Evolutionary conservation across 345 rosid species (phyloP).

Genomic region (Clausena lansium): DNA sequence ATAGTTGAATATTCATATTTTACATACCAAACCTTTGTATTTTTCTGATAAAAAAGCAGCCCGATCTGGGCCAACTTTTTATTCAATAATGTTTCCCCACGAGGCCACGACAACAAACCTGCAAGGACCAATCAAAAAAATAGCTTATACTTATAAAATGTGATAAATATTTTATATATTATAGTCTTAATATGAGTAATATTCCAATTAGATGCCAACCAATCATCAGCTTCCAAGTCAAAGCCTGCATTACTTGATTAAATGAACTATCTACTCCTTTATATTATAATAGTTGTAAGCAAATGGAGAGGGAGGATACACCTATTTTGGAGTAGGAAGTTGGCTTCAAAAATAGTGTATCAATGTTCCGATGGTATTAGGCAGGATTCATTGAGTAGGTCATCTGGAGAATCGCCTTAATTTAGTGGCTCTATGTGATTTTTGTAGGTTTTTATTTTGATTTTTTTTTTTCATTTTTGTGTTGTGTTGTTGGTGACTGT

Average conservation of each 20-base stretch:
- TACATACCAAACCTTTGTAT: neutral
- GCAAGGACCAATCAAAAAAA: neutral
- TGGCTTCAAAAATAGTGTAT: no score
- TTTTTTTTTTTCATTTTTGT: no score
- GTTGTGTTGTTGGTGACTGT: no score
- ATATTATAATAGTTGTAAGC: neutral
- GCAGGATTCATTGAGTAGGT: no score
- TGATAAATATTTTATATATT: no score
- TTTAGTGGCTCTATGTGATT: no score
- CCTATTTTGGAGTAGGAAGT: no score
- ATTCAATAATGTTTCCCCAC: neutral
- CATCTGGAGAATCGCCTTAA: no score
- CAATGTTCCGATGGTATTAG: no score
- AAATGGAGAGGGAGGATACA: no score
- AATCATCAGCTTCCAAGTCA: neutral
- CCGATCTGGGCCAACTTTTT: neutral
- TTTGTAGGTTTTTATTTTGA: no score
- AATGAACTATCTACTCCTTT: neutral
- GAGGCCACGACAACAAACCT: neutral
- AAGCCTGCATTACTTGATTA: neutral
- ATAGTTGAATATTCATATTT: neutral
- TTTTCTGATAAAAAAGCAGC: neutral
- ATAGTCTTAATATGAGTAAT: neutral
- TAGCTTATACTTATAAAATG: neutral
- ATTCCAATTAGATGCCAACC: neutral